Evolutionary conservation across 371 early-diverging fungal genomes (phyloP).

Genomic region (Actinomortierella wolfii): DNA sequence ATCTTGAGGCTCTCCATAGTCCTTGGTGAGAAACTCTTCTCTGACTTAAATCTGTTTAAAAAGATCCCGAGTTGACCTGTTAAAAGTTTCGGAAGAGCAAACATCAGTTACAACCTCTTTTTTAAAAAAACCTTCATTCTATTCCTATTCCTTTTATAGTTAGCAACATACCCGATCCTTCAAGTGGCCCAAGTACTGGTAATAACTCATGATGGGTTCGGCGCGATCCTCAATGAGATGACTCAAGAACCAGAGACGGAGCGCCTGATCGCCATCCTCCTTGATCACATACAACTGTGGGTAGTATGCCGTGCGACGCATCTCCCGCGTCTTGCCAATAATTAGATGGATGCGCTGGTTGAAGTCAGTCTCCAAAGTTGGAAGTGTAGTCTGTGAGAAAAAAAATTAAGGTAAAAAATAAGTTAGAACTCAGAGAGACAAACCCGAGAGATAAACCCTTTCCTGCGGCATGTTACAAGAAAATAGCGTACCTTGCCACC

Average conservation of each 20-base stretch:
- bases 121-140: neutral
- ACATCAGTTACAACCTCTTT: neutral
- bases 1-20: too few relatives aligned
- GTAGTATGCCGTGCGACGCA: constrained; percentile 64
- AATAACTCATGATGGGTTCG: constrained; percentile 82
- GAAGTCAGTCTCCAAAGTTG: constrained; percentile 59
- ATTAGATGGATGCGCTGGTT: constrained; percentile 63
- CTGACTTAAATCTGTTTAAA: constrained; percentile 1
- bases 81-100: neutral
- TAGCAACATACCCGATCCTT: constrained; percentile 57
- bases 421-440: neutral
- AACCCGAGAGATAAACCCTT: neutral
- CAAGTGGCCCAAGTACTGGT: constrained; percentile 75
- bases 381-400: constrained; percentile 51
- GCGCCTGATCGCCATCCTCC: constrained; percentile 90
- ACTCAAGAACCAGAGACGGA: constrained; percentile 84
- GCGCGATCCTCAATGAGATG: constrained; percentile 92
- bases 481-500: constrained; percentile 58
- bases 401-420: neutral
- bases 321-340: constrained; percentile 61
- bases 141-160: neutral
- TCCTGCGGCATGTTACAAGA: neutral
- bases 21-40: too few relatives aligned
- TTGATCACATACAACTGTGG: constrained; percentile 79
- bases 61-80: constrained; percentile 34